Evolutionary conservation across 148 eudicot species (phyloP).

Genomic region (Spergularia marina): DNA sequence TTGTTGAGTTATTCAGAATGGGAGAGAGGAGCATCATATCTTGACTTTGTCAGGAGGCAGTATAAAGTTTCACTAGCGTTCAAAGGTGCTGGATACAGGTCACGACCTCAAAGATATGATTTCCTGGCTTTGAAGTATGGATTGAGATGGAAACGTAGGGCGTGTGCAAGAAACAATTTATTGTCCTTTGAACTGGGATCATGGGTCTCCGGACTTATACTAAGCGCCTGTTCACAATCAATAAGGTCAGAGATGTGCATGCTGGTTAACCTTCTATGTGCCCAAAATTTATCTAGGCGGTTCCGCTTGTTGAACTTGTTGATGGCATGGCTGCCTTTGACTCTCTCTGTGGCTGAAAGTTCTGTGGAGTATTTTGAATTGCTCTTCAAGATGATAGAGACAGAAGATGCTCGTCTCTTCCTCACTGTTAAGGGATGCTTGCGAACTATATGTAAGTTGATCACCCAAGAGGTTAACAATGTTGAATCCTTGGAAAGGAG

Average conservation of each 20-base stretch:
- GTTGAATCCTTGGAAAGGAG: constrained; percentile 93
- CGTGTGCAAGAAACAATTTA: constrained; percentile 55
- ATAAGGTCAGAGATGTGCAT: constrained; percentile 98
- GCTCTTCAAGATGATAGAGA: constrained; percentile 90
- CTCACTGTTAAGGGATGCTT: constrained; percentile 93
- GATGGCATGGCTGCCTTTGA: constrained; percentile 85
- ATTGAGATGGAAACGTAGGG: constrained; percentile 88
- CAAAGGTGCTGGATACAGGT: constrained; percentile 58
- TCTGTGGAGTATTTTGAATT: constrained; percentile 95
- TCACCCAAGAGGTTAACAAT: constrained; percentile 79
- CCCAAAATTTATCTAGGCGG: constrained; percentile 80
- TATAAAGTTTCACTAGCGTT: constrained; percentile 76
- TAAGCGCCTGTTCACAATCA: constrained; percentile 98
- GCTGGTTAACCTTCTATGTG: constrained; percentile 86
- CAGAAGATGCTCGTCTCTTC: constrained; percentile 96
- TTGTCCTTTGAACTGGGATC: constrained; percentile 95
- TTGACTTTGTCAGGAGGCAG: constrained; percentile 99
- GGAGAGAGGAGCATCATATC: constrained; percentile 98
- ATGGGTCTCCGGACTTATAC: constrained; percentile 95
- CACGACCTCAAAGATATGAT: constrained; percentile 74
- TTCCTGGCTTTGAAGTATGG: constrained; percentile 85
- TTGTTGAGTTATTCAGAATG: constrained; percentile 90
- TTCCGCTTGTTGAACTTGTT: constrained; percentile 84
- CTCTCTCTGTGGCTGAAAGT: constrained; percentile 94
- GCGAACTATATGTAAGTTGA: constrained; percentile 71